Percentiles rank a stretch among this genome's conserved stretches.
phyloP scores from a whole-genome alignment of 2,329 filamentous ascomycete genomes.

The Ilyonectria destructans region DNA sequence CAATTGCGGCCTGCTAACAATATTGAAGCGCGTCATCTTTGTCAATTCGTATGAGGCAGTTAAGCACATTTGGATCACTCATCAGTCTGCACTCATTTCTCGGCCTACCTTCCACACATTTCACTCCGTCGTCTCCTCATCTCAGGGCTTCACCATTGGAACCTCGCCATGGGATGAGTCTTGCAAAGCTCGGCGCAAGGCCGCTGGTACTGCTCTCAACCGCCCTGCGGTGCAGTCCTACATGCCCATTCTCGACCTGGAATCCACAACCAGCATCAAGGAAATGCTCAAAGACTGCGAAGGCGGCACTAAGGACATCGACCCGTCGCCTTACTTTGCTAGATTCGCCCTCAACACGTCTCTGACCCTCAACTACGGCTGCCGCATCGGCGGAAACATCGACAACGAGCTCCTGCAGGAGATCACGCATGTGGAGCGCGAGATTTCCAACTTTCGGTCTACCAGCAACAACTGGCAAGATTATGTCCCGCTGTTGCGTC shows the following conservation, averaged over 20 bases:
- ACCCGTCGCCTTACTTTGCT: slow-evolving; percentile 82
- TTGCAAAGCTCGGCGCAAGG: slow-evolving; percentile 83
- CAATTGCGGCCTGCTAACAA: slow-evolving; percentile 36
- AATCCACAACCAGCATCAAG: slow-evolving; percentile 80
- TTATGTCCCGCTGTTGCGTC: slow-evolving; percentile 82
- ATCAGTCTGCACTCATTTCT: slow-evolving; percentile 84
- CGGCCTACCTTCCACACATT: slow-evolving; percentile 87
- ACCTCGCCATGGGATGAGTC: slow-evolving; percentile 88
- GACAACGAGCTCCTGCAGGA: slow-evolving; percentile 79
- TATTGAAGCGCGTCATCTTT: slow-evolving; percentile 75
- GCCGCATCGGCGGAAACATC: slow-evolving; percentile 80
- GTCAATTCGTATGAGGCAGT: slow-evolving; percentile 85
- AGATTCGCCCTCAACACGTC: slow-evolving; percentile 84
- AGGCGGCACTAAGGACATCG: slow-evolving; percentile 75
- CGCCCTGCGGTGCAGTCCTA: slow-evolving; percentile 83
- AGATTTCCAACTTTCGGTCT: slow-evolving; percentile 82
- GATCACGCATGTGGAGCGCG: slow-evolving; percentile 83
- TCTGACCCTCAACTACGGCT: slow-evolving; percentile 85
- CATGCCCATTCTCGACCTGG: slow-evolving; percentile 87
- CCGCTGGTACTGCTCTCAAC: slow-evolving; percentile 84
- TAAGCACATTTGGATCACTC: slow-evolving; percentile 82
- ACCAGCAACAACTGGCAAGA: slow-evolving; percentile 91
- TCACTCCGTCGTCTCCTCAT: slow-evolving; percentile 83
- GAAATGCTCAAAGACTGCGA: slow-evolving; percentile 79
- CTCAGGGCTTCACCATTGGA: slow-evolving; percentile 86